These are phyloP conservation scores for Porcisia deanei DNA, from an alignment of 208 protist genomes.

Conservation along the genomic window DNA sequence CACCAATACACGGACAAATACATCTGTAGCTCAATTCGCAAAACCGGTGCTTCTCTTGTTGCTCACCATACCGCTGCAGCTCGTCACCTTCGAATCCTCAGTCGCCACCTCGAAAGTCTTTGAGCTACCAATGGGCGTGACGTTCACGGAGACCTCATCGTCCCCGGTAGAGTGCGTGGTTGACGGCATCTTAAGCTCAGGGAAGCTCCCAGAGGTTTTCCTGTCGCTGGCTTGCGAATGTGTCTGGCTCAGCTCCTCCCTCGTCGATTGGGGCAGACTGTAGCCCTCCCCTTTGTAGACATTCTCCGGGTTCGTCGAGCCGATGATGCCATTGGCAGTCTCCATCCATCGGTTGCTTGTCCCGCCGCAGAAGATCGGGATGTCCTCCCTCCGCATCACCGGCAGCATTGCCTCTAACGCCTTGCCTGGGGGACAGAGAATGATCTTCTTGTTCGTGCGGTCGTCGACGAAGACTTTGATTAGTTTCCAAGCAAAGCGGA, in stretches of 20 bases:
- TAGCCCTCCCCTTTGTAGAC: constrained; percentile 37
- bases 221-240: constrained; percentile 12
- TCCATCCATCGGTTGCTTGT: constrained; percentile 68
- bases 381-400: constrained; percentile 68
- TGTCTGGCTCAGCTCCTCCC: constrained; percentile 22
- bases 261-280: constrained; percentile 15
- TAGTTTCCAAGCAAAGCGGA: constrained; percentile 75
- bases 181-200: constrained; percentile 26
- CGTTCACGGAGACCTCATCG: neutral
- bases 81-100: neutral
- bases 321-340: constrained; percentile 50
- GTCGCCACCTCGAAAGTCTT: neutral
- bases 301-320: constrained; percentile 63
- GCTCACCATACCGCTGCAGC: neutral
- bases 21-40: neutral
- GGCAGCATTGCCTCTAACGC: constrained; percentile 49
- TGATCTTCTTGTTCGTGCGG: constrained; percentile 82
- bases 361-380: constrained; percentile 81
- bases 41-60: neutral
- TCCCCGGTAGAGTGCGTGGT: constrained; percentile 18
- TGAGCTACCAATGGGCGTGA: constrained; percentile 5
- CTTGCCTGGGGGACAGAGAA: constrained; percentile 51
- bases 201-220: constrained; percentile 24
- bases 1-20: too few species aligned
- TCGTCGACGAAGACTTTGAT: constrained; percentile 83